A percentile compares a stretch with the other conserved stretches of the same genome.
phyloP scores from a whole-genome alignment of 805 yeast genomes.

The Metschnikowia corniflorae region DNA sequence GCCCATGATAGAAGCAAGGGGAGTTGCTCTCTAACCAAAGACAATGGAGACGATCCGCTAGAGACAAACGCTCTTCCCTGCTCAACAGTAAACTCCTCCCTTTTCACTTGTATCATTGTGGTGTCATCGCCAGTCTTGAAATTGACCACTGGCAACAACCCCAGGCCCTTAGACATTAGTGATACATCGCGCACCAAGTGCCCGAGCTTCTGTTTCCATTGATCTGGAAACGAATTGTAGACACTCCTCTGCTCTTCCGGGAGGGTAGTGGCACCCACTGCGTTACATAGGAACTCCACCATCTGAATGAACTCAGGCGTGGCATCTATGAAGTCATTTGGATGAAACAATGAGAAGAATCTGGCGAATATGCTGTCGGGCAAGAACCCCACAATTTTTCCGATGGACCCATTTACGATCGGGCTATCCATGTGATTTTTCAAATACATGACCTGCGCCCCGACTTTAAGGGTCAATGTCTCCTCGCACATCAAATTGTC shows the following conservation, averaged over 20 bases:
- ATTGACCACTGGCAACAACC: constrained; percentile 43
- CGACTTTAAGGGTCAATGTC: constrained; percentile 54
- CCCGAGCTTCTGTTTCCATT: constrained; percentile 13
- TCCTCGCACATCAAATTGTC: constrained; percentile 73
- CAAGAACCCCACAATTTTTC: constrained; percentile 58
- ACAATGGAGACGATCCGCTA: constrained; percentile 1
- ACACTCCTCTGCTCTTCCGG: constrained; percentile 4
- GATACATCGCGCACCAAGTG: constrained; percentile 13
- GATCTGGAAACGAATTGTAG: constrained; percentile 10
- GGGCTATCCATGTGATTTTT: constrained; percentile 64
- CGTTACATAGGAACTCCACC: constrained; percentile 9
- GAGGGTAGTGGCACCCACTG: constrained; percentile 9
- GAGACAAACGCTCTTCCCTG: constrained; percentile 19
- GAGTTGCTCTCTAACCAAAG: constrained; percentile 45
- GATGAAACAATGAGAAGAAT: constrained; percentile 10
- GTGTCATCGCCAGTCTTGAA: constrained; percentile 38
- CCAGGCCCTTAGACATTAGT: constrained; percentile 5
- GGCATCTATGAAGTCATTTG: constrained; percentile 13
- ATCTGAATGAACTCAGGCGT: constrained; percentile 10
- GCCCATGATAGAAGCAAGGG: constrained; percentile 97
- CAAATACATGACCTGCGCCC: constrained; percentile 81
- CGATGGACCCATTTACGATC: constrained; percentile 75
- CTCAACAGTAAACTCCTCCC: constrained; percentile 35
- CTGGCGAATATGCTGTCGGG: constrained; percentile 14
- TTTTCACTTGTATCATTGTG: constrained; percentile 26